These are phyloP conservation scores for Peronospora farinosa DNA, from an alignment of 352 stramenopile genomes.

Conservation along the genomic window DNA sequence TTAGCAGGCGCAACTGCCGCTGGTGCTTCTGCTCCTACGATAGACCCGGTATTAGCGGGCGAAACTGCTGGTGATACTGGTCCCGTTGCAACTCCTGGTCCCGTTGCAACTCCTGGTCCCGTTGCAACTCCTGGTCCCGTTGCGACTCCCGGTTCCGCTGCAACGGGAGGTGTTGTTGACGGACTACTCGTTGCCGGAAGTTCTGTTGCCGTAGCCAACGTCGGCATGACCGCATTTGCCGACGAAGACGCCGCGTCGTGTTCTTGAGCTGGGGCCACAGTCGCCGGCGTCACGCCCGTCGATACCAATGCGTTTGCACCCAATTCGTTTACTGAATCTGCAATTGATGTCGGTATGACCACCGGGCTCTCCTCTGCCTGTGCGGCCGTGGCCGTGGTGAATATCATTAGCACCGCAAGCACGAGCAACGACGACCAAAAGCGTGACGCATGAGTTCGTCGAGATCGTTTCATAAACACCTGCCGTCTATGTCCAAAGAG, in stretches of 20 bases:
- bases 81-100: not conserved
- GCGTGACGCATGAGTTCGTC: slow-evolving; percentile 8
- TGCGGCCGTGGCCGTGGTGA: slow-evolving; percentile 3
- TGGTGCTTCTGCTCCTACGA: too few species aligned
- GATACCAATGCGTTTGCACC: slow-evolving; percentile 3
- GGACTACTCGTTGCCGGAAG: not conserved
- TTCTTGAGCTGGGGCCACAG: slow-evolving; percentile 16
- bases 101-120: not conserved
- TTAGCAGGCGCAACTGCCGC: too few species aligned
- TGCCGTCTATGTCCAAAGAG: slow-evolving; percentile 1
- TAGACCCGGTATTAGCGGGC: not conserved
- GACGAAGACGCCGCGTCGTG: slow-evolving; percentile 1
- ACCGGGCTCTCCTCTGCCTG: slow-evolving; percentile 12
- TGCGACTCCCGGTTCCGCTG: slow-evolving; percentile 1
- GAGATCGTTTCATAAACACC: slow-evolving; percentile 18
- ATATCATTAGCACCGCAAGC: slow-evolving; percentile 10
- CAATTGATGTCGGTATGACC: slow-evolving; percentile 8
- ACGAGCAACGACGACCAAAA: slow-evolving; percentile 11
- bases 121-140: slow-evolving; percentile 2
- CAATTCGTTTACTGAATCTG: not conserved
- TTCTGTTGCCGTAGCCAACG: not conserved
- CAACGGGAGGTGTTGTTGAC: not conserved
- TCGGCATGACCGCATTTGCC: slow-evolving; percentile 1
- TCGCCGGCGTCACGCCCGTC: slow-evolving; percentile 12
- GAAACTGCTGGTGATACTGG: not conserved